Evolutionary conservation across 805 yeast genomes (phyloP), one percentile per base, ranked within the genome.

Genomic region (Myxozyma sirexii): DNA sequence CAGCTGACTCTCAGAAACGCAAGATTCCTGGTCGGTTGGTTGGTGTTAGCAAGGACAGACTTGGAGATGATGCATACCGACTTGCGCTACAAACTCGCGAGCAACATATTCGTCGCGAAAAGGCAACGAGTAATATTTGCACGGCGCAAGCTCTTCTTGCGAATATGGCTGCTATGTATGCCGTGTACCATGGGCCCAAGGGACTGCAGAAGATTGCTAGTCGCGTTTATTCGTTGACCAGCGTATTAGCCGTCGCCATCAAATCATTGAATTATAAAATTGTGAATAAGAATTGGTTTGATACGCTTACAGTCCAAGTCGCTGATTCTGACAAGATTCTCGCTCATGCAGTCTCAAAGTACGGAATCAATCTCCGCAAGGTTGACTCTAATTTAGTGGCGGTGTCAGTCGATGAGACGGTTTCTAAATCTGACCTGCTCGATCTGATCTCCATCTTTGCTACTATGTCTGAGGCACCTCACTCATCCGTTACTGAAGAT

Each of bases 91-190:
- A 94, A 79, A 94, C 99, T 3, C 87, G 99, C 77, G 99, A 94
- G 75, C 99, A 94, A 74, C 99, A 94, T 74, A 94, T 94, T 72
- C 89, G 92, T 75, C 84, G 99, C 74, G 99, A 94, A 73, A 92
- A 89, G 76, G 99, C 99, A 15, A 94, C 99, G 19, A 90, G 97
- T 31, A 94, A 94, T 74, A 94, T 94, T 60, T 94, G 99, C 78
- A 94, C 99, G 19, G 97, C 99, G 7, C 99, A 94, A 79, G 97
- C 97, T 24, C 79, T 94, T 57, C 78, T 94, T 64, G 99, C 99
- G 19, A 94, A 94, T 73, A 90, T 94, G 78, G 86, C 97, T 23
- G 91, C 97, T 26, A 90, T 88, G 83, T 94, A 93, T 73, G 97
- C 92, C 4, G 96, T 94, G 31, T 94, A 92, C 76, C 99, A 94